These are phyloP conservation scores for Podaxis pistillaris DNA, from an alignment of 768 basidiomycete genomes.

Conservation along the genomic window DNA sequence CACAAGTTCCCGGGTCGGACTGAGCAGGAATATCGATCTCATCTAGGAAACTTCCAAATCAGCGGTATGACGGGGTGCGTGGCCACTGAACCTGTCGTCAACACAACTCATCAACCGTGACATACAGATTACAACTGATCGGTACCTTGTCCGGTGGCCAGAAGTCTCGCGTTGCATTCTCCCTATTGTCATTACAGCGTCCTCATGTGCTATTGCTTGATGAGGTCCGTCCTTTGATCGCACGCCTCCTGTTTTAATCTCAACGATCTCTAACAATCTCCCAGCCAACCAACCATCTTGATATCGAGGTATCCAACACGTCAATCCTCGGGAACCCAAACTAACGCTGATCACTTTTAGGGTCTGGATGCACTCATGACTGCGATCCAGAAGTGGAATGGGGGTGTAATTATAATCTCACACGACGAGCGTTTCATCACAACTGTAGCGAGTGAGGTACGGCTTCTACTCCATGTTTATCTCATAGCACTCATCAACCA, in stretches of 20 bases:
- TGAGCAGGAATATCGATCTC: constrained; percentile 94
- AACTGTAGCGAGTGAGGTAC: constrained; percentile 79
- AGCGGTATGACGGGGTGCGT: constrained; percentile 89
- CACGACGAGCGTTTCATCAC: constrained; percentile 97
- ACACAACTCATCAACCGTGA: neutral
- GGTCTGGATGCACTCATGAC: constrained; percentile 95
- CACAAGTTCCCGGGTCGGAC: constrained; percentile 90
- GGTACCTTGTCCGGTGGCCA: constrained; percentile 94
- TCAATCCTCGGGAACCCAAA: constrained; percentile 1
- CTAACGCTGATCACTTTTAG: constrained; percentile 21
- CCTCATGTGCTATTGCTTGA: constrained; percentile 94
- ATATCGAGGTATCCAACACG: constrained; percentile 69
- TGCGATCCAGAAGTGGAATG: constrained; percentile 79
- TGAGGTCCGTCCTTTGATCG: constrained; percentile 58
- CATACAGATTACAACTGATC: constrained; percentile 73
- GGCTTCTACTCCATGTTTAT: constrained; percentile 17
- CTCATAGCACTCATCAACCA: constrained; percentile 15
- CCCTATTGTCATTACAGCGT: constrained; percentile 77
- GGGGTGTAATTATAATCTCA: constrained; percentile 89
- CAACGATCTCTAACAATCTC: neutral
- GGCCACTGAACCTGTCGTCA: neutral
- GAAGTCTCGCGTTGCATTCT: constrained; percentile 93
- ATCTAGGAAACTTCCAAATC: constrained; percentile 96
- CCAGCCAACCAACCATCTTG: constrained; percentile 91
- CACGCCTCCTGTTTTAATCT: constrained; percentile 6